Conservation (phyloP, 192 early-diverging fungal genomes). For the Physocladia obscura region DNA sequence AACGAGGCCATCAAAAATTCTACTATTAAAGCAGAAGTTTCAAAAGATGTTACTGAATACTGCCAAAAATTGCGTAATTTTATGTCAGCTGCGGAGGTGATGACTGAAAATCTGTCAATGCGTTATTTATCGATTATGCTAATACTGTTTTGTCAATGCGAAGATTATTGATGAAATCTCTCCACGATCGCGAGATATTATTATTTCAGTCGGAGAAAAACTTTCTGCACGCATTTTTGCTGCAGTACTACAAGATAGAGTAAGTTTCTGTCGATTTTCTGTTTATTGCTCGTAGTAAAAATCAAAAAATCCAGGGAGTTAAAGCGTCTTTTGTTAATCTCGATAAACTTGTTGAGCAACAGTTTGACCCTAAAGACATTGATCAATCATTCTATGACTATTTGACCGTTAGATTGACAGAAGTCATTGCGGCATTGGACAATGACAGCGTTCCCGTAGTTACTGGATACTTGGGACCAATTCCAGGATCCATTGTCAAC, state of each 20-base stretch:
- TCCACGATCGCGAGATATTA: constrained; percentile 91
- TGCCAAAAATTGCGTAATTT: constrained; percentile 80
- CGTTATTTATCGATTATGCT: background rate
- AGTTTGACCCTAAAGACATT: constrained; percentile 76
- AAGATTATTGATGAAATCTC: constrained; percentile 94
- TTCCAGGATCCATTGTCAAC: constrained; percentile 85
- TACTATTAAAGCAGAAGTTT: constrained; percentile 40
- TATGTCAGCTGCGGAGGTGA: constrained; percentile 86
- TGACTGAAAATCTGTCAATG: background rate
- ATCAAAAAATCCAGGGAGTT: constrained; percentile 69
- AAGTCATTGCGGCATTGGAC: constrained; percentile 39
- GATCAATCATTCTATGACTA: constrained; percentile 98
- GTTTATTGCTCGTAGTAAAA: too few relatives aligned
- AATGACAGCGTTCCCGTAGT: constrained; percentile 82
- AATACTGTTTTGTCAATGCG: background rate
- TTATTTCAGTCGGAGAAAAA: constrained; percentile 92
- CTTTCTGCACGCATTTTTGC: constrained; percentile 88
- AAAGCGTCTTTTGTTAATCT: constrained; percentile 83
- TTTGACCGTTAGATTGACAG: constrained; percentile 67
- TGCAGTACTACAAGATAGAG: constrained; percentile 69
- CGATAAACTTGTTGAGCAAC: constrained; percentile 72
- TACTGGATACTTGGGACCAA: constrained; percentile 98
- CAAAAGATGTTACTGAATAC: constrained; percentile 70
- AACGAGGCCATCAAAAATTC: constrained; percentile 39
- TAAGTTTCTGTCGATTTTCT: too few relatives aligned